Conservation (phyloP, 2,329 filamentous ascomycete species). For the Phaeosphaeriaceae sp. region DNA sequence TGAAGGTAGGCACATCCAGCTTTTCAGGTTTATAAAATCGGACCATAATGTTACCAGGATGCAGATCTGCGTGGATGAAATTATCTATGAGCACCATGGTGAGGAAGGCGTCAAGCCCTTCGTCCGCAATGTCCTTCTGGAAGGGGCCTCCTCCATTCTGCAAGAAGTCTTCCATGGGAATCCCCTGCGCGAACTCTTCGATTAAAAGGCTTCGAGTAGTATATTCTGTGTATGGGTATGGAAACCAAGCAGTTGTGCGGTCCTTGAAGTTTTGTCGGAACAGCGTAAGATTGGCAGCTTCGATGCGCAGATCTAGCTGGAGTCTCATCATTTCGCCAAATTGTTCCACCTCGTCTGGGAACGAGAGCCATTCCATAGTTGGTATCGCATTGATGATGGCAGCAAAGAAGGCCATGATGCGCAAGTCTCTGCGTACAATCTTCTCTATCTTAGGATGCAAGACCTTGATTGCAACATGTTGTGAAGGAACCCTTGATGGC, state of each 20-base stretch:
- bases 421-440: conserved; percentile 85
- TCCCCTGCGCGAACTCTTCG: conserved; percentile 94
- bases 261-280: conserved; percentile 92
- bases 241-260: conserved; percentile 93
- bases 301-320: conserved; percentile 94
- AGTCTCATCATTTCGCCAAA: conserved; percentile 99
- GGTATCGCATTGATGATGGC: conserved; percentile 82
- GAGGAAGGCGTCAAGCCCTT: conserved; percentile 93
- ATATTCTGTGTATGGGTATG: conserved; percentile 90
- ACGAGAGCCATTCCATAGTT: conserved; percentile 95
- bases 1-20: conserved; percentile 67
- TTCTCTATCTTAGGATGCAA: conserved; percentile 90
- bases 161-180: conserved; percentile 87
- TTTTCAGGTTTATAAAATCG: conserved; percentile 89
- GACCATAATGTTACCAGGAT: conserved; percentile 99
- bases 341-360: conserved; percentile 90
- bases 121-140: conserved; percentile 91
- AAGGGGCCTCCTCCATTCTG: conserved; percentile 91
- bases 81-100: conserved; percentile 98
- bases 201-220: conserved; percentile 91
- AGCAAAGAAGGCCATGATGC: conserved; percentile 94
- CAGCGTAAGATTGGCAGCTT: conserved; percentile 84
- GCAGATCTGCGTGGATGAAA: conserved; percentile 94
- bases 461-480: conserved; percentile 94
- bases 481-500: conserved; percentile 83